These are phyloP conservation scores for Firmiana major DNA, from an alignment of 345 rosid species.

Conservation along the genomic window DNA sequence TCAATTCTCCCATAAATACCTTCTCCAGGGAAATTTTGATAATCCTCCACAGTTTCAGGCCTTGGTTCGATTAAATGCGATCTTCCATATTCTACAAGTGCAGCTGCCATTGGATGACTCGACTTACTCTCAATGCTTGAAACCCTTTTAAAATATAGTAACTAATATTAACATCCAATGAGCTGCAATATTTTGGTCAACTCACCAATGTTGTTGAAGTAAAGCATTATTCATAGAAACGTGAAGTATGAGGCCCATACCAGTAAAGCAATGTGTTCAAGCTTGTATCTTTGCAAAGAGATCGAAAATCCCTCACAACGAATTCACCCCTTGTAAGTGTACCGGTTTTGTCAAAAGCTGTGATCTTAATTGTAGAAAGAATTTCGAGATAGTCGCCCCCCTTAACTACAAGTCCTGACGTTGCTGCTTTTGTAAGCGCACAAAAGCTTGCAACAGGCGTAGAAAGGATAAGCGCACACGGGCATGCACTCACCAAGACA, in stretches of 20 bases:
- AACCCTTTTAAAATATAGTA: conserved; percentile 44
- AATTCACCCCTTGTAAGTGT: conserved; percentile 90
- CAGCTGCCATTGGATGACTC: conserved; percentile 87
- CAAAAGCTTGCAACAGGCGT: conserved; percentile 93
- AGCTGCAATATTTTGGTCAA: not conserved
- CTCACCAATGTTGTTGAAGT: not conserved
- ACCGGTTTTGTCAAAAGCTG: conserved; percentile 92
- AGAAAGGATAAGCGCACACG: conserved; percentile 86
- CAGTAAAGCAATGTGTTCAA: conserved; percentile 52
- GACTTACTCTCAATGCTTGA: conserved; percentile 91
- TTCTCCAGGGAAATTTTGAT: conserved; percentile 80
- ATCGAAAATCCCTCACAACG: conserved; percentile 54
- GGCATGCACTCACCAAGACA: conserved; percentile 87
- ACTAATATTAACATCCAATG: not conserved
- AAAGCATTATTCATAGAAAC: too few relatives aligned
- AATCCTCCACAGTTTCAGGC: conserved; percentile 67
- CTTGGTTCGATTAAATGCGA: conserved; percentile 58
- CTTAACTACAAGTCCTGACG: conserved; percentile 78
- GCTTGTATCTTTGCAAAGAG: conserved; percentile 41
- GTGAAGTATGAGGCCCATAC: conserved; percentile 33
- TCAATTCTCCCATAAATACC: conserved; percentile 77
- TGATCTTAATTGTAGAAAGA: conserved; percentile 60
- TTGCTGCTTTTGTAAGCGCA: conserved; percentile 84
- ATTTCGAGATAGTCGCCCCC: conserved; percentile 78
- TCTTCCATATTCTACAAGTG: conserved; percentile 64